A percentile compares a stretch with the other conserved stretches of the same genome.
Evolutionary conservation across 192 early-diverging fungal genomes (phyloP).

Genomic region (Linnemannia hyalina): DNA sequence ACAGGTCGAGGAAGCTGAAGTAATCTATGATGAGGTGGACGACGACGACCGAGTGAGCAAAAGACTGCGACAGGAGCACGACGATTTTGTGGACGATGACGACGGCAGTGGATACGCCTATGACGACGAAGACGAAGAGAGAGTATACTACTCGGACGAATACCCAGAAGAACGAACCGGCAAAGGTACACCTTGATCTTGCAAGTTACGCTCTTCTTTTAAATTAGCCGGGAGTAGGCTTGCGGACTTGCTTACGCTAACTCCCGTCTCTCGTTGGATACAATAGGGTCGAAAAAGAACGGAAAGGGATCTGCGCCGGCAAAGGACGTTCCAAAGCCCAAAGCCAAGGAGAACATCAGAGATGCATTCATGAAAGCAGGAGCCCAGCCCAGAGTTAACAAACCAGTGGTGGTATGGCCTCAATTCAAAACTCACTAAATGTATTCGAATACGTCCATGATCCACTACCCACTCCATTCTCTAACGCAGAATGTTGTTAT

Average conservation of each 20-base stretch:
- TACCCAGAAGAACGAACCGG: conserved; percentile 51
- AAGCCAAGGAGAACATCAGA: conserved; percentile 39
- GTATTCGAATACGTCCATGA: background rate
- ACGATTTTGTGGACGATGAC: conserved; percentile 77
- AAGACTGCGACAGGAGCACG: conserved; percentile 53
- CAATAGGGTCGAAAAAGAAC: conserved; percentile 46
- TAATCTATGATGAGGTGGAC: conserved; percentile 70
- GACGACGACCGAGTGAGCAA: conserved; percentile 72
- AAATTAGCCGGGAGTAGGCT: no score
- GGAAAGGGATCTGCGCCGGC: conserved; percentile 16
- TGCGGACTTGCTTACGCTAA: background rate
- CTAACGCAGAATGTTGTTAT: background rate
- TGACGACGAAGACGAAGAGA: conserved; percentile 69
- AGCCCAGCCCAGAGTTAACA: conserved; percentile 16
- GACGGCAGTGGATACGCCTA: conserved; percentile 73
- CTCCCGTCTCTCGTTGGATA: background rate
- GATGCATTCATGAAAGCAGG: conserved; percentile 54
- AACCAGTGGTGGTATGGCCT: conserved; percentile 6
- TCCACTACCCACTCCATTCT: background rate
- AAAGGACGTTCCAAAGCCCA: conserved; percentile 28
- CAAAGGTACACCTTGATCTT: conserved; percentile 26
- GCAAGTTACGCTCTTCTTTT: background rate
- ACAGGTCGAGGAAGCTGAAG: conserved; percentile 54
- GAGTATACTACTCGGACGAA: conserved; percentile 61
- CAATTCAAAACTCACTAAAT: background rate